Evolutionary conservation across 2,329 filamentous ascomycete species (phyloP).

Genomic region (Fusarium verticillioides): DNA sequence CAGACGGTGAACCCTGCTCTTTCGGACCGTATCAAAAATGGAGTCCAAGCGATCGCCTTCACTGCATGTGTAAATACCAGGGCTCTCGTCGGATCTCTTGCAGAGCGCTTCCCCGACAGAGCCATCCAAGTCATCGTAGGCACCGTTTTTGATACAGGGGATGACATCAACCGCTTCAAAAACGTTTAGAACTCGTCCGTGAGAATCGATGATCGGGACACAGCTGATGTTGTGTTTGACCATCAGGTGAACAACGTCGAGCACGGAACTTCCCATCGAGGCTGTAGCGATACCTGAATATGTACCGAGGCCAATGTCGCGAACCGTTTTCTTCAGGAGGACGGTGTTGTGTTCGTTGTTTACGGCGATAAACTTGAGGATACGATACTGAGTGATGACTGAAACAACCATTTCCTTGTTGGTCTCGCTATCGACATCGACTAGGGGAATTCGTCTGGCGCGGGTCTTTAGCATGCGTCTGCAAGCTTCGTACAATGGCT

Average conservation of each 20-base stretch:
- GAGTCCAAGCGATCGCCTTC: slow-evolving; percentile 92
- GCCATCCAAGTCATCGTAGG: slow-evolving; percentile 88
- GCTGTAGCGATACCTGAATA: slow-evolving; percentile 85
- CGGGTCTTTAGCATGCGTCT: slow-evolving; percentile 93
- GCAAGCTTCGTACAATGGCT: slow-evolving; percentile 93
- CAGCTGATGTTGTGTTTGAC: slow-evolving; percentile 94
- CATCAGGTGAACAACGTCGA: slow-evolving; percentile 93
- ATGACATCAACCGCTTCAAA: slow-evolving; percentile 99
- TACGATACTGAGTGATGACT: slow-evolving; percentile 97
- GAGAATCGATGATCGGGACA: slow-evolving; percentile 88
- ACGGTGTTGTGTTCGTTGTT: slow-evolving; percentile 89
- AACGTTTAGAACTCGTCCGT: slow-evolving; percentile 85
- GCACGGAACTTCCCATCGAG: slow-evolving; percentile 88
- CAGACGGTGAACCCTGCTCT: slow-evolving; percentile 91
- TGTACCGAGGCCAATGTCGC: slow-evolving; percentile 85
- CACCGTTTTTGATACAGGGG: slow-evolving; percentile 90
- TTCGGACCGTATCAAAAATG: slow-evolving; percentile 96
- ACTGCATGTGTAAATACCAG: slow-evolving; percentile 96
- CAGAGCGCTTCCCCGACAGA: slow-evolving; percentile 89
- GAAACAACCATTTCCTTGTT: slow-evolving; percentile 92
- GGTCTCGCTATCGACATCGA: slow-evolving; percentile 95
- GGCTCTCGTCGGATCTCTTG: slow-evolving; percentile 89
- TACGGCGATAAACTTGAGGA: slow-evolving; percentile 98
- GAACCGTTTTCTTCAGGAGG: slow-evolving; percentile 85
- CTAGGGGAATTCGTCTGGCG: slow-evolving; percentile 90